phyloP scores from a whole-genome alignment of 2,329 filamentous ascomycete species.

The Pseudogymnoascus sp. region DNA sequence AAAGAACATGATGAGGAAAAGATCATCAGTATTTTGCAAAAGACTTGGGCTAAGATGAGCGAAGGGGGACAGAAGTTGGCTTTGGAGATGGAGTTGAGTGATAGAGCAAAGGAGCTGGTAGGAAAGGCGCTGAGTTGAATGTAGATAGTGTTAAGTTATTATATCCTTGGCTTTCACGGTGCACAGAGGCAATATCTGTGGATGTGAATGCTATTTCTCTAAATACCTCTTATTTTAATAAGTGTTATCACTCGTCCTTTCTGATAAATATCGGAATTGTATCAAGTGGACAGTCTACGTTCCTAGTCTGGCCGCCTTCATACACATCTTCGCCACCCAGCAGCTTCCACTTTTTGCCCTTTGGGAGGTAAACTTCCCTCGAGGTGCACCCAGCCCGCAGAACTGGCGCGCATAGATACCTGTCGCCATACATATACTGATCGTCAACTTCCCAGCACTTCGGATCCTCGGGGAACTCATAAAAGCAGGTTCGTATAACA shows the following conservation, averaged over 20 bases:
- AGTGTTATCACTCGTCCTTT: neutral
- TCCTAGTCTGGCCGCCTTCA: conserved; percentile 34
- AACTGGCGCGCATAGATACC: conserved; percentile 52
- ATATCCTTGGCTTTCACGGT: neutral
- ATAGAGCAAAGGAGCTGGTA: conserved; percentile 53
- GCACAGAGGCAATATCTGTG: too few relatives aligned
- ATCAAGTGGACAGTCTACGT: conserved; percentile 38
- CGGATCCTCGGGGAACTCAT: conserved; percentile 52
- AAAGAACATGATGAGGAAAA: conserved; percentile 66
- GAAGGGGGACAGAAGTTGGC: conserved; percentile 55
- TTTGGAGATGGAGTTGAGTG: conserved; percentile 57
- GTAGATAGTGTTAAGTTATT: neutral
- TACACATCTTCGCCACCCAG: conserved; percentile 30
- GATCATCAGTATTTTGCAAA: conserved; percentile 60
- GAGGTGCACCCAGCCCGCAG: conserved; percentile 40
- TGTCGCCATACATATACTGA: conserved; percentile 57
- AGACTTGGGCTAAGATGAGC: conserved; percentile 73
- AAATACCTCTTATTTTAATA: neutral
- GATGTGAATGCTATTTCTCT: too few relatives aligned
- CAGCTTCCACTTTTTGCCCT: conserved; percentile 36
- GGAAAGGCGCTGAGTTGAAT: conserved; percentile 46
- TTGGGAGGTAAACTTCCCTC: conserved; percentile 46
- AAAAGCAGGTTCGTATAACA: conserved; percentile 55
- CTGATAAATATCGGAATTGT: conserved; percentile 40
- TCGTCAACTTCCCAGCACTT: conserved; percentile 49